phyloP scores from a whole-genome alignment of 148 eudicot species.

The Camellia sinensis region DNA sequence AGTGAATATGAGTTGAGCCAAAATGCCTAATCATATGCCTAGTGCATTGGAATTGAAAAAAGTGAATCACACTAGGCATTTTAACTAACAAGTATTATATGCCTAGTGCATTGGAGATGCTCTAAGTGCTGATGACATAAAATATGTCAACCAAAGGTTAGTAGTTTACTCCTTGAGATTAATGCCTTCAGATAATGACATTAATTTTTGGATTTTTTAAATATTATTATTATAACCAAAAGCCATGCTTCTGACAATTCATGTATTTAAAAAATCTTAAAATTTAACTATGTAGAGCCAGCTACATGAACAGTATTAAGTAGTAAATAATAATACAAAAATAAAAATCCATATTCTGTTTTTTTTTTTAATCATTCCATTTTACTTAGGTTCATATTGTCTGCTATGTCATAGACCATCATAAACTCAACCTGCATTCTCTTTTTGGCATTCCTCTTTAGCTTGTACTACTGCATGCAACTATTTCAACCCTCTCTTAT shows the following conservation, averaged over 20 bases:
- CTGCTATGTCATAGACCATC: background rate
- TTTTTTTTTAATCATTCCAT: background rate
- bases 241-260: conserved; percentile 4
- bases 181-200: background rate
- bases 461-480: background rate
- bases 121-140: conserved; percentile 87
- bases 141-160: conserved; percentile 81
- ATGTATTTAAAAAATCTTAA: background rate
- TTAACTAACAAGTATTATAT: too few species aligned
- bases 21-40: too few species aligned
- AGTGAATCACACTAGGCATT: too few species aligned
- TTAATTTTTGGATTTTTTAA: background rate
- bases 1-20: too few species aligned
- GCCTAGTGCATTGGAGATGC: too few species aligned
- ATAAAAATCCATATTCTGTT: too few species aligned
- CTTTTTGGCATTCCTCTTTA: conserved; percentile 1
- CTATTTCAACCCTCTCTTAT: background rate
- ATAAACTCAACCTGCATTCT: background rate
- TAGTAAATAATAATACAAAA: too few species aligned
- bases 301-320: too few species aligned
- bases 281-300: background rate
- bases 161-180: conserved; percentile 4
- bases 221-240: too few species aligned
- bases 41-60: too few species aligned
- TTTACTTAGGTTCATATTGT: too few species aligned